Base-by-base conservation (phyloP, 2,329 filamentous ascomycete species). In the Hypoxylon sp. region DNA sequence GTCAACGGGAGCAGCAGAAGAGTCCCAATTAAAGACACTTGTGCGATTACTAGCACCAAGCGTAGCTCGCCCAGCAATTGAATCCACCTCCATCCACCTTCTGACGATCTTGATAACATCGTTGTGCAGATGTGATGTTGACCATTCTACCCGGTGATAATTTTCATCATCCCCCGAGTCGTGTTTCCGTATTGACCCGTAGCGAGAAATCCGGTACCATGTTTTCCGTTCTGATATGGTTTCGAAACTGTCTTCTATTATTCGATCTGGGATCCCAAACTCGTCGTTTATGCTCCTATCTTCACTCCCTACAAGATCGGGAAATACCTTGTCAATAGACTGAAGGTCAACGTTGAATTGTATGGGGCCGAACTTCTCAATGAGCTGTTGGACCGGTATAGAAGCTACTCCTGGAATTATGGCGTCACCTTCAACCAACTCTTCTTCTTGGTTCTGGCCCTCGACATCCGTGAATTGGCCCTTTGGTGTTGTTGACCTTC, bases 31-130 rank as follows among this genome's bases (percentile, higher is more conserved):
- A 66, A 87, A 87, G 58, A 81, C 75, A 23, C 75, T 76, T 49
- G 74, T 76, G 4, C 74, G 69, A 35, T 73, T 69, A 0, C 73
- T 61, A 16, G 75, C 75, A 5, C 75, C 77, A 7, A 80, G 67
- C 1, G 71, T 72, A 8, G 75, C 69, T 36, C 77, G 76, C 1
- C 82, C 80, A 2, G 78, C 73, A 19, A 82, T 79, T 0, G 81
- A 80, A 59, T 84, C 83, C 60, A 87, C 80, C 59, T 86, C 81
- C 76, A 87, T 84, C 85, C 85, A 88, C 17, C 82, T 76, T 17
- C 80, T 75, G 12, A 88, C 83, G 29, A 83, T 82, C 48, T 78
- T 76, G 51, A 84, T 74, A 1, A 78, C 81, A 6, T 82, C 77
- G 8, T 69, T 67, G 16, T 81, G 81, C 2, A 83, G 69, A 5